These are phyloP conservation scores for Globisporangium emineosum DNA, from an alignment of 352 stramenopile species.

Conservation along the genomic window DNA sequence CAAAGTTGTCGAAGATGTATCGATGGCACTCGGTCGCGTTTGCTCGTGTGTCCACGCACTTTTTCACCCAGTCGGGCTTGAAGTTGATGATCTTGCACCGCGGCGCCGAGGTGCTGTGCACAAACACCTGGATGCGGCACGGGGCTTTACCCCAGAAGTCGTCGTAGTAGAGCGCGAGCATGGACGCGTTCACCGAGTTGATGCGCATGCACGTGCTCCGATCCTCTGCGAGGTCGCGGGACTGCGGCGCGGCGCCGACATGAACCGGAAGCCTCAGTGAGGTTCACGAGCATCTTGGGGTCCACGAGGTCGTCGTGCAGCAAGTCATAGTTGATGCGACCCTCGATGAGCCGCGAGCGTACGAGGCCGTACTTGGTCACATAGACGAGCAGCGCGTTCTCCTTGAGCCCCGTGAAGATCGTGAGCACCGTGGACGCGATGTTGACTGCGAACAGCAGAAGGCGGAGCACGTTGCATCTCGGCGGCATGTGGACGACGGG, in stretches of 20 bases:
- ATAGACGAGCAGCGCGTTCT: neutral
- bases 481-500: neutral
- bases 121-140: conserved; percentile 21
- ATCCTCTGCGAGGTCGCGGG: conserved; percentile 30
- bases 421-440: neutral
- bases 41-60: conserved; percentile 2
- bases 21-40: conserved; percentile 16
- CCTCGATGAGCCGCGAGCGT: conserved; percentile 12
- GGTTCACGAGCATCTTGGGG: conserved; percentile 8
- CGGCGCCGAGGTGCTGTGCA: conserved; percentile 1
- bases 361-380: conserved; percentile 4
- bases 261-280: conserved; percentile 19
- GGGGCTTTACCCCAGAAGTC: conserved; percentile 32
- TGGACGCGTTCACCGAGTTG: conserved; percentile 33
- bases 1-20: conserved; percentile 26
- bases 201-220: conserved; percentile 35
- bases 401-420: neutral
- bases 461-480: neutral
- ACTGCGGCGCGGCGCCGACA: conserved; percentile 26
- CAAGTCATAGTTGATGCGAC: conserved; percentile 24
- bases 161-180: conserved; percentile 28
- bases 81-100: conserved; percentile 23
- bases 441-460: conserved; percentile 1
- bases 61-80: conserved; percentile 10
- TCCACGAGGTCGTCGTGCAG: conserved; percentile 16